phyloP scores from a whole-genome alignment of 2,329 filamentous ascomycete genomes.

The Pseudogymnoascus sp. region DNA sequence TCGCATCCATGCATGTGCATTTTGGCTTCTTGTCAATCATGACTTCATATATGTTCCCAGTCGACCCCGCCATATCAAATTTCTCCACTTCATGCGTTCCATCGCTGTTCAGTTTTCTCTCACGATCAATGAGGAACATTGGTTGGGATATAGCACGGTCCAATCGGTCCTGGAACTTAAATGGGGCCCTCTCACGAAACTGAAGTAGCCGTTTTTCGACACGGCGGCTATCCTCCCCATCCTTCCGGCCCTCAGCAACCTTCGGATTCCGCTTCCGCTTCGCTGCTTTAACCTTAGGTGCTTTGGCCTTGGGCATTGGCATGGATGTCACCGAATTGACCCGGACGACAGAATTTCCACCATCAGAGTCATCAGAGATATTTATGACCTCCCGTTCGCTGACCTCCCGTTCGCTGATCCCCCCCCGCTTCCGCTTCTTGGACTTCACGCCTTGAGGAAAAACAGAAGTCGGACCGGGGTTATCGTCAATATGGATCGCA shows the following conservation, averaged over 20 bases:
- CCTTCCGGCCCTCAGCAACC: background rate
- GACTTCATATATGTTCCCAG: slow-evolving; percentile 55
- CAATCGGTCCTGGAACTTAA: slow-evolving; percentile 38
- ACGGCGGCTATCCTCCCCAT: background rate
- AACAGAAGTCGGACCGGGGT: background rate
- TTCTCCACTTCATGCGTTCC: slow-evolving; percentile 37
- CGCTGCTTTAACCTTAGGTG: background rate
- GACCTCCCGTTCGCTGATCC: background rate
- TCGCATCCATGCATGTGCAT: slow-evolving; percentile 47
- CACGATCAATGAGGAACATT: slow-evolving; percentile 49
- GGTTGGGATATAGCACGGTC: slow-evolving; percentile 42
- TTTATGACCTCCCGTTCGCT: background rate
- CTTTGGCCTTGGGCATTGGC: background rate
- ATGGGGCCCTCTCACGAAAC: slow-evolving; percentile 37
- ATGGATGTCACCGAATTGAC: background rate
- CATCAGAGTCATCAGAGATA: background rate
- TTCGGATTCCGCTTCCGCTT: background rate
- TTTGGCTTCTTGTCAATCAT: slow-evolving; percentile 42
- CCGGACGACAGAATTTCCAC: background rate
- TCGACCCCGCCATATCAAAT: slow-evolving; percentile 50
- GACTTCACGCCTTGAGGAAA: background rate
- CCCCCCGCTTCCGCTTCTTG: background rate
- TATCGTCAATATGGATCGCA: background rate
- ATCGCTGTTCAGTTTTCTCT: slow-evolving; percentile 26
- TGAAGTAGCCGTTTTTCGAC: slow-evolving; percentile 33